phyloP scores from a whole-genome alignment of 1,139 yeast species.

The Nakaseomyces delphensis region DNA sequence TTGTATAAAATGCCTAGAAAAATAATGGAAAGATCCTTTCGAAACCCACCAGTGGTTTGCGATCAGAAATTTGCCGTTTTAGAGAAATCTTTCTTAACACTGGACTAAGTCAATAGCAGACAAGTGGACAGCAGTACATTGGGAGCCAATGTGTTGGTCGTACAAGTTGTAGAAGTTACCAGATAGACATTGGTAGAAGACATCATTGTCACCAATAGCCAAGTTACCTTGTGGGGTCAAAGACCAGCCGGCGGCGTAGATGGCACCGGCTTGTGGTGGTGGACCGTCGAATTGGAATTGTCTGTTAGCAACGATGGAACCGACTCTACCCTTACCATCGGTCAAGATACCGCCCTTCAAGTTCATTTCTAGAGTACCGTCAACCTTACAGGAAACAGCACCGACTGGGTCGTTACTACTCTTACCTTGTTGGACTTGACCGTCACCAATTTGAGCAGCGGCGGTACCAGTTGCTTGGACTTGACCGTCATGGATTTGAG shows the following conservation, averaged over 20 bases:
- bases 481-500: conserved; percentile 39
- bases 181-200: conserved; percentile 71
- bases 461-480: conserved; percentile 1
- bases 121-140: conserved; percentile 58
- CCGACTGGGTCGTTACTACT: conserved; percentile 30
- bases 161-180: conserved; percentile 79
- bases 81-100: conserved; percentile 37
- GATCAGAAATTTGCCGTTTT: background rate
- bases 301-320: conserved; percentile 76
- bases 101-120: conserved; percentile 53
- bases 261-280: conserved; percentile 80
- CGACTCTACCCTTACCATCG: conserved; percentile 62
- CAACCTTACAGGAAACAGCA: conserved; percentile 42
- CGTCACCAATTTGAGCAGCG: conserved; percentile 32
- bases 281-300: conserved; percentile 88
- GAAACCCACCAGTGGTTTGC: conserved; percentile 2
- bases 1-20: background rate
- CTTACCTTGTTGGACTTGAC: conserved; percentile 16
- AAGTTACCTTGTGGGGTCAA: conserved; percentile 52
- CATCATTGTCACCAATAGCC: conserved; percentile 56
- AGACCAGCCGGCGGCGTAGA: conserved; percentile 77
- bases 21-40: background rate
- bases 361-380: conserved; percentile 46
- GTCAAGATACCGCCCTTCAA: conserved; percentile 47
- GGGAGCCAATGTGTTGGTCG: conserved; percentile 57